A percentile compares a stretch with the other conserved stretches of the same genome.
These are phyloP conservation scores for Fusarium phyllophilum DNA, from an alignment of 2,329 filamentous ascomycete genomes.

Conservation along the genomic window DNA sequence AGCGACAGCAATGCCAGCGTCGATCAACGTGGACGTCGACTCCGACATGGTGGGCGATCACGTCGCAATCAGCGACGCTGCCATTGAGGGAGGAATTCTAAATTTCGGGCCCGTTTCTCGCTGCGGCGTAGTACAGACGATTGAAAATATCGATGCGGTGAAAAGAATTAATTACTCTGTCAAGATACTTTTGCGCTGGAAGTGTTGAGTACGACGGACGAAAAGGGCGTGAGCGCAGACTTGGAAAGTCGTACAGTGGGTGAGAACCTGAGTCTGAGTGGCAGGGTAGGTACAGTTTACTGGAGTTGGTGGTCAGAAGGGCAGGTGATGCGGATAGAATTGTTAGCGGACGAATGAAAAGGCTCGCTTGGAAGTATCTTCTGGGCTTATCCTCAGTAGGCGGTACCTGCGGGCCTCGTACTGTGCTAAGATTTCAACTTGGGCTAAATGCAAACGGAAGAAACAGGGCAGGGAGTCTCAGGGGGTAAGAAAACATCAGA, in stretches of 20 bases:
- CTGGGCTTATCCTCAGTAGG: background rate
- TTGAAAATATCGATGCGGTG: conserved; percentile 8
- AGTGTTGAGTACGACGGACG: conserved; percentile 14
- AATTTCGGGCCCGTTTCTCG: conserved; percentile 21
- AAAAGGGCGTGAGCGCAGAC: conserved; percentile 29
- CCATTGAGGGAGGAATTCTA: conserved; percentile 46
- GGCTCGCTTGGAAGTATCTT: conserved; percentile 23
- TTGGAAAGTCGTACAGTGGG: conserved; percentile 33
- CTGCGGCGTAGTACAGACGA: conserved; percentile 18
- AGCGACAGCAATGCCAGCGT: conserved; percentile 64
- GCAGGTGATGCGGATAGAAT: conserved; percentile 45
- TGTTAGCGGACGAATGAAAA: conserved; percentile 29
- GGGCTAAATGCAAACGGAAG: conserved; percentile 29
- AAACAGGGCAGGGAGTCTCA: conserved; percentile 31
- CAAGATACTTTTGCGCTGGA: conserved; percentile 18
- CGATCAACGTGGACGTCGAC: conserved; percentile 54
- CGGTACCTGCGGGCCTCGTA: conserved; percentile 9
- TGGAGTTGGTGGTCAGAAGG: conserved; percentile 34
- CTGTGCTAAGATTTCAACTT: conserved; percentile 25
- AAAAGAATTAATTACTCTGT: background rate
- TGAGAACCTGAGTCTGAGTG: conserved; percentile 26
- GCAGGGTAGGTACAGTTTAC: conserved; percentile 19
- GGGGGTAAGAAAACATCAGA: background rate
- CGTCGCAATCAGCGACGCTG: conserved; percentile 50
- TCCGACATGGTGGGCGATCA: conserved; percentile 57